Evolutionary conservation across 805 yeast genomes (phyloP), one percentile per base, ranked within the genome.

Genomic region (Myxozyma lipomycoides): DNA sequence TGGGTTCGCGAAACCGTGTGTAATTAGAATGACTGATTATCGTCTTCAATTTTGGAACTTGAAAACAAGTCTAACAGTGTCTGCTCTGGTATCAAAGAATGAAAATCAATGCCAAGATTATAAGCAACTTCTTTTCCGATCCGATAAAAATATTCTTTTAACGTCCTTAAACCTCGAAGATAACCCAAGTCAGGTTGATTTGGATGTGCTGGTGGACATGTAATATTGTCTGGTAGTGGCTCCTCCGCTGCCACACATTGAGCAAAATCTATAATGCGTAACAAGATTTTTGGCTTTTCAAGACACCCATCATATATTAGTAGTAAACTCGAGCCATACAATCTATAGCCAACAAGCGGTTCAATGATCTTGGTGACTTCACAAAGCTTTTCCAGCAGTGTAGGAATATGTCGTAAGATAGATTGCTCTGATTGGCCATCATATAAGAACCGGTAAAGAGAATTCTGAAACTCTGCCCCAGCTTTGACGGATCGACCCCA

Each of bases 211-310:
- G 97, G 96, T 2, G 96, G 95, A 46, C 81, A 83, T 1, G 78
- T 74, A 17, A 77, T 74, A 12, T 67, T 61, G 15, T 35, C 48
- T 7, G 43, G 48, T 56, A 60, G 63, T 37, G 73, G 70, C 51
- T 78, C 78, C 39, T 79, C 83, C 2, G 80, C 80, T 28, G 88
- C 84, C 15, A 88, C 83, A 62, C 95, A 85, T 64, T 90, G 95
- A 1, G 98, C 98, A 74, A 93, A 93, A 70, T 93, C 99, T 60
- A 93, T 93, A 48, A 95, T 77, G 56, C 89, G 79, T n/a, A 89
- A 80, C 43, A 49, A 45, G 22, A 60, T 59, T 36, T 59, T 58
- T n/a, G 49, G 57, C 17, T 59, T 60, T 21, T 46, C 59, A 18
- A 59, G 52, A 19, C 58, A 63, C 10, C 89, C 95, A 64, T 93